Base-by-base conservation (phyloP, 1,284 basidiomycete genomes). In the Apiotrichum veenhuisii region DNA sequence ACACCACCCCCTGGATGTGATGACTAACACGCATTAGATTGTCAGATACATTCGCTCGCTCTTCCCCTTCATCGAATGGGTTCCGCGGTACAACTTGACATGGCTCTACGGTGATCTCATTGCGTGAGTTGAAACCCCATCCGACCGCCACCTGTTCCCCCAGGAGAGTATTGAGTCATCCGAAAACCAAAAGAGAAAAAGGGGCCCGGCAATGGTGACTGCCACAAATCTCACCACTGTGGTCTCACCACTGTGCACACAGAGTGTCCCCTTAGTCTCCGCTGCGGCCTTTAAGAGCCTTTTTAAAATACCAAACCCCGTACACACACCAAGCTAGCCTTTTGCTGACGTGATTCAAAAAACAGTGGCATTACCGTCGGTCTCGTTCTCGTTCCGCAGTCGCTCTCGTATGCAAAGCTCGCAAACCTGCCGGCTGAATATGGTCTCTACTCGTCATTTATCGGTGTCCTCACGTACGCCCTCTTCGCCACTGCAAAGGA, bases 371-470 rank as follows among this genome's bases (percentile, higher is more conserved):
- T 95, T 46, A 96, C 92, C 0, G 91, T 95, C 60, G 92, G 92
- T 38, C 86, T 93, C 65, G 92, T 96, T 8, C 80, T 93, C 26
- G 90, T 95, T 11, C 92, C 92, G 0, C 92, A 96, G 61, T 76
- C 75, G 10, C 78, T 83, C 67, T 81, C 81, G 5, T 83, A 84
- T 64, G 77, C 75, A 60, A 78, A 91, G 83, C 84, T 98, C 62
- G 95, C 95, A 1, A 87, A 86, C 0, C 84, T 98, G 14, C 81
- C 85, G 1, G 79, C 89, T 3, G 83, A 98, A 77, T 98, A 91
- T 71, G 96, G 96, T 64, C 82, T 98, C 11, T 98, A 98, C 76
- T 94, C 92, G 4, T 93, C 92, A 2, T 98, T 98, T 72, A 85
- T 96, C 66, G 94, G 87, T 88, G 64, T 70, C 43, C 46, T 72